A percentile compares a stretch with the other conserved stretches of the same genome.
Evolutionary conservation across 2,329 filamentous ascomycete genomes (phyloP).

Genomic region (Westerdykella ornata): DNA sequence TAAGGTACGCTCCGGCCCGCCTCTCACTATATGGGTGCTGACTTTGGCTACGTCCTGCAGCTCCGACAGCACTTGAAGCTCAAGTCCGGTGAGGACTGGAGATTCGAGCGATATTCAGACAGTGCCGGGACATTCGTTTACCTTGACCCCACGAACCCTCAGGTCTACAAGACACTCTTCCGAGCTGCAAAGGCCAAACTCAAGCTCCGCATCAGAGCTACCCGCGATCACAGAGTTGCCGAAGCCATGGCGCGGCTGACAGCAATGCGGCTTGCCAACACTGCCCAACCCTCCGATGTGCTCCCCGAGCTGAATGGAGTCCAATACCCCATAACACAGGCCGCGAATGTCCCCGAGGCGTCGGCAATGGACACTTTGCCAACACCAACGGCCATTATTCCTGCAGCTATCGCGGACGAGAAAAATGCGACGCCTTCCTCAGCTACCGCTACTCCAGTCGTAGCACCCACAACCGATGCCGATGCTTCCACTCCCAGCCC

Average conservation of each 20-base stretch:
- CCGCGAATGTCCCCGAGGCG: no score
- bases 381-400: no score
- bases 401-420: slow-evolving; percentile 16
- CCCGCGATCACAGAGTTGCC: slow-evolving; percentile 16
- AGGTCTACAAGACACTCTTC: slow-evolving; percentile 94
- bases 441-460: slow-evolving; percentile 12
- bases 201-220: slow-evolving; percentile 84
- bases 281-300: slow-evolving; percentile 1
- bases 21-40: slow-evolving; percentile 8
- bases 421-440: slow-evolving; percentile 40
- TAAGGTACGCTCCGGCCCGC: slow-evolving; percentile 60
- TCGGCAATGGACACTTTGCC: no score
- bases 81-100: slow-evolving; percentile 40
- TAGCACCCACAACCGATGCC: slow-evolving; percentile 22
- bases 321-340: slow-evolving; percentile 1
- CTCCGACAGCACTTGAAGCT: slow-evolving; percentile 42
- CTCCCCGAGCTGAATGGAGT: background rate
- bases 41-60: slow-evolving; percentile 47
- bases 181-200: slow-evolving; percentile 96
- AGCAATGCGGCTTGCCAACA: background rate
- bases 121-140: slow-evolving; percentile 74
- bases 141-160: slow-evolving; percentile 67
- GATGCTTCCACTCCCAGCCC: background rate
- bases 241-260: background rate
- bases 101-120: slow-evolving; percentile 89